Evolutionary conservation across 129 eudicot genomes (phyloP).

Genomic region (Apium graveolens): DNA sequence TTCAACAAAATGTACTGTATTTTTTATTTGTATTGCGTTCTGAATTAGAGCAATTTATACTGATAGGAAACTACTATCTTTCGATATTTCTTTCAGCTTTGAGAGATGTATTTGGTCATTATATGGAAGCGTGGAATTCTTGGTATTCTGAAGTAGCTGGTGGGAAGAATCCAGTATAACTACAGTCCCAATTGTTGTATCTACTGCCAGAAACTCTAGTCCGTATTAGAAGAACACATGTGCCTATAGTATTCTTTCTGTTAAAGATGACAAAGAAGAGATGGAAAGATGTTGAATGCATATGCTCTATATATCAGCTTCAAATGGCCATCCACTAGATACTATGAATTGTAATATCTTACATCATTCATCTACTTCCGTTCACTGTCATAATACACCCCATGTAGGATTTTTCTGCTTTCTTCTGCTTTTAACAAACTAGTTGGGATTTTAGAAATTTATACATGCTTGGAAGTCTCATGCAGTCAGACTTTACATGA

Average conservation of each 20-base stretch:
- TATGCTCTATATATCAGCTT: constrained; percentile 26
- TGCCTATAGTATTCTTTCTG: not conserved
- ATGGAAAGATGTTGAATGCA: constrained; percentile 33
- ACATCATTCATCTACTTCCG: constrained; percentile 8
- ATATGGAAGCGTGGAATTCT: constrained; percentile 86
- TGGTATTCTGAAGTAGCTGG: constrained; percentile 89
- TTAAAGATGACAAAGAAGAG: constrained; percentile 22
- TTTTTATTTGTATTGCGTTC: not conserved
- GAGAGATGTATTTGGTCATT: constrained; percentile 80
- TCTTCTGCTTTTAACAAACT: not conserved
- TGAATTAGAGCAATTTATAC: not conserved
- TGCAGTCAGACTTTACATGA: not conserved
- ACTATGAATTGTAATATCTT: constrained; percentile 14
- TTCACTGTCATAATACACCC: not conserved
- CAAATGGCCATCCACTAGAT: constrained; percentile 29
- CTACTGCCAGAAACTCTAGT: not conserved
- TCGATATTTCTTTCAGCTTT: constrained; percentile 62
- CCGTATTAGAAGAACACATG: not conserved
- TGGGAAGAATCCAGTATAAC: constrained; percentile 55
- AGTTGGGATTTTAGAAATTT: not conserved
- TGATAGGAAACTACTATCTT: not conserved
- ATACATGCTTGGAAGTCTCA: not conserved
- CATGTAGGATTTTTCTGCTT: constrained; percentile 7
- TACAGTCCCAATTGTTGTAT: constrained; percentile 18
- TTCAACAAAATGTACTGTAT: not conserved